These are phyloP conservation scores for Pythium insidiosum DNA, from an alignment of 352 stramenopile species.

Conservation along the genomic window DNA sequence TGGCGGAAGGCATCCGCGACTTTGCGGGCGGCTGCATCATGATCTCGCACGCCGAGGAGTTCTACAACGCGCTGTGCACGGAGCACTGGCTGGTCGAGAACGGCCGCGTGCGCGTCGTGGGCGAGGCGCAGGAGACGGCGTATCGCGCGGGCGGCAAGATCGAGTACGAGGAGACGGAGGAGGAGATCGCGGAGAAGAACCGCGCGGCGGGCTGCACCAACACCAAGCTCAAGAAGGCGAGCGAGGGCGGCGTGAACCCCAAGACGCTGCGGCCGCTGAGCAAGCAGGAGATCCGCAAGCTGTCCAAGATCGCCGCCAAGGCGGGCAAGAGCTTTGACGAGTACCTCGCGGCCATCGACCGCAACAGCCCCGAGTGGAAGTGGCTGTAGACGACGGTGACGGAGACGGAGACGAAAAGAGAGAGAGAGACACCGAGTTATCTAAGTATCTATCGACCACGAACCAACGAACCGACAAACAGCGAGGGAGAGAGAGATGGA, in stretches of 20 bases:
- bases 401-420: neutral
- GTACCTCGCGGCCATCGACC: constrained; percentile 43
- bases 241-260: too few relatives aligned
- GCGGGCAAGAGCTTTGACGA: constrained; percentile 70
- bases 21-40: constrained; percentile 70
- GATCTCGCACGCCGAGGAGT: constrained; percentile 79
- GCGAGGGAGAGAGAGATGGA: too few relatives aligned
- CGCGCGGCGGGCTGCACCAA: constrained; percentile 33
- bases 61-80: constrained; percentile 75
- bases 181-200: constrained; percentile 38
- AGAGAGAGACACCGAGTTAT: neutral
- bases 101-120: constrained; percentile 54
- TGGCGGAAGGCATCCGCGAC: constrained; percentile 60
- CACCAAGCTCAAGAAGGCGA: constrained; percentile 62
- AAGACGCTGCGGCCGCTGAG: constrained; percentile 62
- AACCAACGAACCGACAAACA: too few relatives aligned
- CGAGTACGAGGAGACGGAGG: constrained; percentile 36
- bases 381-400: constrained; percentile 52
- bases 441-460: too few relatives aligned
- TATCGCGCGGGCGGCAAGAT: constrained; percentile 61
- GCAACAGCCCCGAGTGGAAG: constrained; percentile 62
- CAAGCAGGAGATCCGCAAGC: constrained; percentile 65
- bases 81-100: constrained; percentile 71
- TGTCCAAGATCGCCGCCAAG: constrained; percentile 46
- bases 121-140: constrained; percentile 64